A percentile compares a stretch with the other conserved stretches of the same genome.
Evolutionary conservation across 331 rosid species (phyloP).

Genomic region (Erythrophleum ivorense): DNA sequence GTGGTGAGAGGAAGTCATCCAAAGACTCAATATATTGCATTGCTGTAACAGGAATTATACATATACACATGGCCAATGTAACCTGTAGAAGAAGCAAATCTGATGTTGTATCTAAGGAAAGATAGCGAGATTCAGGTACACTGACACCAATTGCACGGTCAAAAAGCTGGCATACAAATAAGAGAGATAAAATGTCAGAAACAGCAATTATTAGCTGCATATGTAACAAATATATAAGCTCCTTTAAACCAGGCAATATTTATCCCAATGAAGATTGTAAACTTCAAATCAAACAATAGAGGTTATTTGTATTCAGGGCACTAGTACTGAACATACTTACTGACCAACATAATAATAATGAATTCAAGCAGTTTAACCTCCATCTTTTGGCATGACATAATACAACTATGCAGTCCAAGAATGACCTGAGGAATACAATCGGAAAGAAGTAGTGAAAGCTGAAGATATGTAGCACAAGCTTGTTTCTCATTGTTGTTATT

Average conservation of each 20-base stretch:
- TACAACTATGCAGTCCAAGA: slow-evolving; percentile 1
- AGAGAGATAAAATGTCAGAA: slow-evolving; percentile 25
- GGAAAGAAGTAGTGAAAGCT: not conserved
- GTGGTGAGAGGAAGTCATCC: slow-evolving; percentile 24
- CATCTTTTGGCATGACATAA: slow-evolving; percentile 1
- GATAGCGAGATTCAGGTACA: slow-evolving; percentile 61
- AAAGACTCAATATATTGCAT: slow-evolving; percentile 12
- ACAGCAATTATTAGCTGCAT: slow-evolving; percentile 15
- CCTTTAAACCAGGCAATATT: slow-evolving; percentile 24
- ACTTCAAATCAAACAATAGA: not conserved
- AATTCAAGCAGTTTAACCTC: slow-evolving; percentile 20
- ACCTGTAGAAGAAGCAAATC: slow-evolving; percentile 74
- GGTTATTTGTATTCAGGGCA: not conserved
- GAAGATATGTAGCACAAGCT: not conserved
- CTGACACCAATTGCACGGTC: slow-evolving; percentile 56
- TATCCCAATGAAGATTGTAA: slow-evolving; percentile 5
- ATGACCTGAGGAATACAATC: not conserved
- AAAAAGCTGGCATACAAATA: slow-evolving; percentile 55
- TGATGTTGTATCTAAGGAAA: slow-evolving; percentile 61
- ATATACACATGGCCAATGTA: slow-evolving; percentile 26
- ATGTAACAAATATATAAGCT: not conserved
- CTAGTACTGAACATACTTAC: not conserved
- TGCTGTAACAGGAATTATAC: slow-evolving; percentile 3
- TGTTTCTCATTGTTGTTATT: not conserved
- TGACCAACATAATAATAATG: not conserved